Evolutionary conservation across 768 basidiomycete species (phyloP).

Genomic region (Clitopilus passeckerianus): DNA sequence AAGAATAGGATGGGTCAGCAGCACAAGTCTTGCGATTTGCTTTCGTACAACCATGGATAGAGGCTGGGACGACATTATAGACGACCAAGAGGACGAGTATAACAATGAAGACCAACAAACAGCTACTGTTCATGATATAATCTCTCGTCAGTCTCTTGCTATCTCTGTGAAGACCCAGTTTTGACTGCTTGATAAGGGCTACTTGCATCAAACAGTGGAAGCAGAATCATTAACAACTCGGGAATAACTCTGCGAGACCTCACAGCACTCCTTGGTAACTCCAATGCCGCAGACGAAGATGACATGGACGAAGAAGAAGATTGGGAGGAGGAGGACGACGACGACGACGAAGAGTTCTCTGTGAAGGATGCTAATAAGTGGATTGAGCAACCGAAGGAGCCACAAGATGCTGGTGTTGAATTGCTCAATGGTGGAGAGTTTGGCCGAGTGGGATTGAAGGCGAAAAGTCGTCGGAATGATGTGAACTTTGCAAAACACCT

Average conservation of each 20-base stretch:
- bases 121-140: constrained; percentile 19
- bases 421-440: constrained; percentile 79
- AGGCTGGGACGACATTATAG: constrained; percentile 14
- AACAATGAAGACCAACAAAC: background rate
- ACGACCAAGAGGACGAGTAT: constrained; percentile 14
- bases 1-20: constrained; percentile 5
- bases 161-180: constrained; percentile 12
- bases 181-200: constrained; percentile 14
- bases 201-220: background rate
- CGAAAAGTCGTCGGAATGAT: constrained; percentile 32
- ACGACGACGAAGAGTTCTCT: constrained; percentile 29
- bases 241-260: constrained; percentile 27
- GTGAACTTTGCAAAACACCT: constrained; percentile 47
- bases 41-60: constrained; percentile 13
- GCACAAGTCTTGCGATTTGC: constrained; percentile 1
- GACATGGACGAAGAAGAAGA: constrained; percentile 20
- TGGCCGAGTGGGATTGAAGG: constrained; percentile 55
- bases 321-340: constrained; percentile 31
- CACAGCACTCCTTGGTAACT: constrained; percentile 19
- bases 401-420: constrained; percentile 57
- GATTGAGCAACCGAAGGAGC: constrained; percentile 42
- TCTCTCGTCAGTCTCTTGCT: constrained; percentile 16
- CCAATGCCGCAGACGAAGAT: constrained; percentile 1
- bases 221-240: constrained; percentile 15
- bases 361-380: constrained; percentile 15